phyloP scores from a whole-genome alignment of 2,329 filamentous ascomycete genomes.

The Chalaropsis ovoidea region DNA sequence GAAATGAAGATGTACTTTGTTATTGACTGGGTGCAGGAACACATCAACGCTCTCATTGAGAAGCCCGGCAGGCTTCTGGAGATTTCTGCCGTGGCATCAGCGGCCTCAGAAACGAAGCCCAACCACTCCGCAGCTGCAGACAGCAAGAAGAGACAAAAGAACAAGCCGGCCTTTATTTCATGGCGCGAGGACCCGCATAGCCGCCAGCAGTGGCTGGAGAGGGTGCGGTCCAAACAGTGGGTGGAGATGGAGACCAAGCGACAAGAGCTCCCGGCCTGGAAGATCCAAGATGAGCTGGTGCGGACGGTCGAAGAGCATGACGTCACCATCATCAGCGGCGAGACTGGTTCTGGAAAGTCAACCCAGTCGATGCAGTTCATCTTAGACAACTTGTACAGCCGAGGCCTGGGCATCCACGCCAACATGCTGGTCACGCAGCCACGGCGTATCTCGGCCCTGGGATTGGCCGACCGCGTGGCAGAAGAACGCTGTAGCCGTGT shows the following conservation, averaged over 20 bases:
- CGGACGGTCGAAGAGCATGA: conserved; percentile 64
- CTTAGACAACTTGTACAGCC: conserved; percentile 75
- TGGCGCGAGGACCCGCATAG: conserved; percentile 41
- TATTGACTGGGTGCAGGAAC: conserved; percentile 82
- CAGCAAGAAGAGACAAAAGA: conserved; percentile 28
- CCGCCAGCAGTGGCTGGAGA: conserved; percentile 54
- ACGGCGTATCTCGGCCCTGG: conserved; percentile 83
- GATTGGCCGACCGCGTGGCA: conserved; percentile 85
- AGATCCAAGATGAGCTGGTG: conserved; percentile 66
- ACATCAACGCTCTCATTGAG: conserved; percentile 71
- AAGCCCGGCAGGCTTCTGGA: conserved; percentile 75
- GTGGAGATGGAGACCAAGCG: conserved; percentile 57
- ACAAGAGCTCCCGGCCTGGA: conserved; percentile 76
- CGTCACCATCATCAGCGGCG: conserved; percentile 58
- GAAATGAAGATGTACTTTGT: conserved; percentile 83
- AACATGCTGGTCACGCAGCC: conserved; percentile 97
- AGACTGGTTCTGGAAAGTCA: conserved; percentile 34
- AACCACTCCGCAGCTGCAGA: conserved; percentile 26
- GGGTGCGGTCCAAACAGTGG: conserved; percentile 57
- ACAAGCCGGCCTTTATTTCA: conserved; percentile 20
- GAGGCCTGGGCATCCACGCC: conserved; percentile 61
- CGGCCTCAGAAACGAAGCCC: conserved; percentile 45
- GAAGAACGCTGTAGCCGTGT: conserved; percentile 76
- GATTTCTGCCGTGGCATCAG: conserved; percentile 67
- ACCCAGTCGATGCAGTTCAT: conserved; percentile 88